phyloP scores from a whole-genome alignment of 306 rosid genomes.

The Hippophae tibetana region DNA sequence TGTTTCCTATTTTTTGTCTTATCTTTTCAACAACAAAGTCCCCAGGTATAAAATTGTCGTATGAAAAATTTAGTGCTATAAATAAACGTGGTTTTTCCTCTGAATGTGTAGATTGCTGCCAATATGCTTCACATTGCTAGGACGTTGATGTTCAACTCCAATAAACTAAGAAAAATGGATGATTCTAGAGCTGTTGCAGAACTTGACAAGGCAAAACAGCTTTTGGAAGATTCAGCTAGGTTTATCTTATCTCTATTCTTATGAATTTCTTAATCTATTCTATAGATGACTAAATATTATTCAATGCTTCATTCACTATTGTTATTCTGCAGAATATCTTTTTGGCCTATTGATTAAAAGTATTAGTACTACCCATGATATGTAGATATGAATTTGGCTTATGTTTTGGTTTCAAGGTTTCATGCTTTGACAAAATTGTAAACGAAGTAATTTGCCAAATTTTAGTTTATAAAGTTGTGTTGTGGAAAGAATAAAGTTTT shows the following conservation, averaged over 20 bases:
- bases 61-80: no score
- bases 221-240: slow-evolving; percentile 55
- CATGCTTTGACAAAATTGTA: no score
- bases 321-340: background rate
- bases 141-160: slow-evolving; percentile 44
- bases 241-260: slow-evolving; percentile 20
- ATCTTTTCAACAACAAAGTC: no score
- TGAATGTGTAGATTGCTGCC: slow-evolving; percentile 50
- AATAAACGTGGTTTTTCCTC: background rate
- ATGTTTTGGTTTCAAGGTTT: no score
- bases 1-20: no score
- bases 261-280: slow-evolving; percentile 3
- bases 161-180: slow-evolving; percentile 30
- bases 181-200: slow-evolving; percentile 38
- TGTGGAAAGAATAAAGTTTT: no score
- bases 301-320: slow-evolving; percentile 5
- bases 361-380: no score
- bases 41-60: no score
- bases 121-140: slow-evolving; percentile 71
- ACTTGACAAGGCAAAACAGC: slow-evolving; percentile 49
- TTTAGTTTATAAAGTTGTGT: no score
- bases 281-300: background rate
- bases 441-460: no score
- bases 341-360: no score
- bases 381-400: no score